A percentile compares a stretch with the other conserved stretches of the same genome.
These are phyloP conservation scores for Populus pruinosa DNA, from an alignment of 345 rosid species.

Conservation along the genomic window DNA sequence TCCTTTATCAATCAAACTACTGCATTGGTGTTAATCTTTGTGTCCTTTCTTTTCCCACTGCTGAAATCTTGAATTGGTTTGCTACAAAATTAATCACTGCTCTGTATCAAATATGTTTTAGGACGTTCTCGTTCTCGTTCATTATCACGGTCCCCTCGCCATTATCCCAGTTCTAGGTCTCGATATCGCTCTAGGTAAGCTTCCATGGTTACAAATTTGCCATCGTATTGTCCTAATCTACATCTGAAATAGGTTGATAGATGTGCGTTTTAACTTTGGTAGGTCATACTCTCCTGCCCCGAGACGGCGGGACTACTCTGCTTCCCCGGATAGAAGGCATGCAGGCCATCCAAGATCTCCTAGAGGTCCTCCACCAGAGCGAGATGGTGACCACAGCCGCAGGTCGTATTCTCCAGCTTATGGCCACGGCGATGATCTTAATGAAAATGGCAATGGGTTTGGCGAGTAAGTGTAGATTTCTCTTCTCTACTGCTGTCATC, in stretches of 20 bases:
- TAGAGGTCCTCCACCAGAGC: conserved; percentile 68
- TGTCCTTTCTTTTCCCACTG: neutral
- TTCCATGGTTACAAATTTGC: neutral
- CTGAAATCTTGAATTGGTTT: neutral
- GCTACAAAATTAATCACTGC: neutral
- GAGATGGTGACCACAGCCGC: conserved; percentile 39
- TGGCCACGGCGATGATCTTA: conserved; percentile 33
- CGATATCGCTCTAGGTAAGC: conserved; percentile 81
- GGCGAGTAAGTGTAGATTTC: conserved; percentile 44
- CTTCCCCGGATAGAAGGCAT: conserved; percentile 70
- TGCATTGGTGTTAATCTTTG: neutral
- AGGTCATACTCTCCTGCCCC: conserved; percentile 89
- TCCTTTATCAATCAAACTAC: neutral
- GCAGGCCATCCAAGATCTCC: conserved; percentile 65
- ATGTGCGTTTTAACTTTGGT: conserved; percentile 1
- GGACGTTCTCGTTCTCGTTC: conserved; percentile 86
- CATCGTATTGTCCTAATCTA: neutral
- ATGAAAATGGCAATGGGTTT: conserved; percentile 44
- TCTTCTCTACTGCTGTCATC: neutral
- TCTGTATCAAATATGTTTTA: conserved; percentile 23
- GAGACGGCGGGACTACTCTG: conserved; percentile 57
- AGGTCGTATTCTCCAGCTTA: conserved; percentile 69
- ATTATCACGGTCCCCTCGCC: conserved; percentile 68
- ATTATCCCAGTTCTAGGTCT: conserved; percentile 62
- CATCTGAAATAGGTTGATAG: neutral